Evolutionary conservation across 768 basidiomycete species (phyloP), one percentile per base, ranked within the genome.

Genomic region (Boletales sp.): DNA sequence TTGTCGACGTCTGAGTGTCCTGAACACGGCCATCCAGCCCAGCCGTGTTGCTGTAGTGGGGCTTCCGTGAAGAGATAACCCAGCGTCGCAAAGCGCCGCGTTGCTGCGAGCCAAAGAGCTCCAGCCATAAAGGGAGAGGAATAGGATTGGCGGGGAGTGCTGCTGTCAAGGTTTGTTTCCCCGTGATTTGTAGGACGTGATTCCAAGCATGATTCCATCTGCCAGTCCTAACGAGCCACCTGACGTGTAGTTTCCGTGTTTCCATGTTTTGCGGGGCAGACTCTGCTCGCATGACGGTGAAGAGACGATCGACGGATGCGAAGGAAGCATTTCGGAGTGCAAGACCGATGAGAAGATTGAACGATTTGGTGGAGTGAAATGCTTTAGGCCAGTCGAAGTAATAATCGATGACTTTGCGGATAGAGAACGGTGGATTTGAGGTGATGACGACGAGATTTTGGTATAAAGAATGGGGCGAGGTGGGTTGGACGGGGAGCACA

Each of bases 121-220:
- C 84, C 39, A 80, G 50, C 85, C 83, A 87, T 44, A 87, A 63
- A 5, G 67, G 60, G 25, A 80, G 69, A 25, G 76, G 78, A 31
- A 75, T 66, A 30, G 51, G 38, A 8, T 51, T 53, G 25, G 8
- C 38, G 21, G 35, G 43, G 10, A 28, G 30, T 7, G 35, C 47
- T 19, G 51, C 36, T 28, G 57, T 28, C 50, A 49, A 40, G 25
- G 36, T 44, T 28, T 33, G 54, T 49, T 50, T 41, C 19, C 46
- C 35, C 2, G 57, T 49, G 30, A 65, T 53, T 40, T 60, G 44
- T 55, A 67, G 58, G 25, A 74, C 70, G 42, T 72, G 70, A 13
- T 57, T 56, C 82, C 83, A 87, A 18, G 84, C 86, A 19, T 72
- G 63, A 11, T 74, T 63, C 84, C 85, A 87, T 38, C 61, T 64